These are phyloP conservation scores for Phytophthora rubi DNA, from an alignment of 352 stramenopile genomes.

Conservation along the genomic window DNA sequence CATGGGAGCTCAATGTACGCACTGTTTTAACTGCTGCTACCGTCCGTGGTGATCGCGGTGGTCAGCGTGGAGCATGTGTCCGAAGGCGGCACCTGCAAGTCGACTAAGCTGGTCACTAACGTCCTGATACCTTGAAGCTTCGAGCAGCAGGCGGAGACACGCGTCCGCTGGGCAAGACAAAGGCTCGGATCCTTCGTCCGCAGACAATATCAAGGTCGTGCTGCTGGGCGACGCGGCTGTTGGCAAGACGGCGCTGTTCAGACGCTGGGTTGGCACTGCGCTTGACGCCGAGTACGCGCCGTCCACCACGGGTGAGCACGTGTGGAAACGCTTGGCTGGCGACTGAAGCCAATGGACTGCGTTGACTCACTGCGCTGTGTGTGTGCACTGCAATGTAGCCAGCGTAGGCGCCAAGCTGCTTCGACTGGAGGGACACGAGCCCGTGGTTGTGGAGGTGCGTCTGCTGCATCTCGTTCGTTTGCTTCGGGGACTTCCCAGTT, in stretches of 20 bases:
- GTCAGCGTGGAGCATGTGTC: neutral
- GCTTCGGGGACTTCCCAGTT: neutral
- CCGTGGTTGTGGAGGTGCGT: conserved; percentile 54
- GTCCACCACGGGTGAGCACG: conserved; percentile 49
- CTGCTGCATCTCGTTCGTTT: neutral
- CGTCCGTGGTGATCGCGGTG: neutral
- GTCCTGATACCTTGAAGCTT: conserved; percentile 17
- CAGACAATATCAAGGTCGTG: conserved; percentile 56
- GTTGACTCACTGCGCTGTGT: conserved; percentile 1
- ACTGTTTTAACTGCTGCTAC: neutral
- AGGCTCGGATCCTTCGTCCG: neutral
- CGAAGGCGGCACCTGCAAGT: neutral
- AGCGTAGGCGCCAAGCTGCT: conserved; percentile 66
- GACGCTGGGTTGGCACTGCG: conserved; percentile 45
- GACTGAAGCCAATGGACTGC: neutral
- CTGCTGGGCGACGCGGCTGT: conserved; percentile 46
- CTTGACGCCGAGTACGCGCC: conserved; percentile 28
- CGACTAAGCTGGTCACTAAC: neutral
- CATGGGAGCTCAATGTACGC: conserved; percentile 26
- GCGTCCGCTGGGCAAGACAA: conserved; percentile 20
- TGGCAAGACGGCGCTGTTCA: conserved; percentile 67
- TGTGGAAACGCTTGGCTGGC: neutral
- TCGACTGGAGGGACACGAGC: conserved; percentile 41
- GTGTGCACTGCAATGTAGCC: conserved; percentile 21
- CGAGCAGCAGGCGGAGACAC: conserved; percentile 18